phyloP scores from a whole-genome alignment of 2,329 filamentous ascomycete genomes.

The Trichoderma sp. region DNA sequence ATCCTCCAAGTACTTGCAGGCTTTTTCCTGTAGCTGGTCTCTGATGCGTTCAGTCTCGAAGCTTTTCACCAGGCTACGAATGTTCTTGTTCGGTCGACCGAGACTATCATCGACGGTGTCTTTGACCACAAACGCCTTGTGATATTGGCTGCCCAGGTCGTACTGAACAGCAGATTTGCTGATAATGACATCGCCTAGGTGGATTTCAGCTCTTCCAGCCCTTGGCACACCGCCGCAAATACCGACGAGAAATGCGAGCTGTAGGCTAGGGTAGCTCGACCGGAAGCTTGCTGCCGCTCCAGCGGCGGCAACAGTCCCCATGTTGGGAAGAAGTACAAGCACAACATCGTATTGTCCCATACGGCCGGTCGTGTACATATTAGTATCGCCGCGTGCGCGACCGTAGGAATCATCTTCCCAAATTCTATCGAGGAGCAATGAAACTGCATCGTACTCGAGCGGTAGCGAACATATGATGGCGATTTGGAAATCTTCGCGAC shows the following conservation, averaged over 20 bases:
- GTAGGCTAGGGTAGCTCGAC: neutral
- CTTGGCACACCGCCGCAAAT: neutral
- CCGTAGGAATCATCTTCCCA: constrained; percentile 24
- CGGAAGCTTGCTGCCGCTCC: neutral
- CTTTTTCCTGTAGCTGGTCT: neutral
- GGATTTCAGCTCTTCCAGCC: neutral
- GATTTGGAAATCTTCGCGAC: neutral
- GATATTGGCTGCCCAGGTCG: neutral
- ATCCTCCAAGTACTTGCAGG: neutral
- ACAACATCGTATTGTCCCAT: constrained; percentile 23
- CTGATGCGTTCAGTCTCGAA: neutral
- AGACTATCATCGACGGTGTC: neutral
- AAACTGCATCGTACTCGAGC: neutral
- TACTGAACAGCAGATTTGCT: neutral
- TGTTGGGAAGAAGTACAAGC: neutral
- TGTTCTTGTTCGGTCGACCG: neutral
- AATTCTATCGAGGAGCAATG: constrained; percentile 19
- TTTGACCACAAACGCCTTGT: neutral
- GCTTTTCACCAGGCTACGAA: neutral
- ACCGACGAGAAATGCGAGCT: neutral
- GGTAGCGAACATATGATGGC: neutral
- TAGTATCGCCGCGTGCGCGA: constrained; percentile 28
- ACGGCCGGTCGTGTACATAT: constrained; percentile 28
- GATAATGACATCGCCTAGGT: neutral
- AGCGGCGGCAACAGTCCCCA: neutral